Evolutionary conservation across 2,329 filamentous ascomycete genomes (phyloP), one percentile per base, ranked within the genome.

Genomic region (Colletotrichum cordylinicola): DNA sequence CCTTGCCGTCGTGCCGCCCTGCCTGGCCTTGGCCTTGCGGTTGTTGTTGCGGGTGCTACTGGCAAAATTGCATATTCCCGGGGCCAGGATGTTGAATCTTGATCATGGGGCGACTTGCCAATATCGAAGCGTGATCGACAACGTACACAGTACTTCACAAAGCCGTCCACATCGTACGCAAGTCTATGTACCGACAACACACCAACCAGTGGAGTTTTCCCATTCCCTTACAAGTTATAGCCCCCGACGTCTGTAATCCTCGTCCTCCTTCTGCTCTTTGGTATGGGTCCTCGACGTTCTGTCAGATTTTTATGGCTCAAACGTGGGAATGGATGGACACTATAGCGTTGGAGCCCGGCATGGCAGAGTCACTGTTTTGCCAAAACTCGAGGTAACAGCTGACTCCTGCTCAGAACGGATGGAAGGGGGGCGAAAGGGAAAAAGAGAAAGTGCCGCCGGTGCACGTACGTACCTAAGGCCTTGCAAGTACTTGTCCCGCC

Each of bases 1-100:
- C 60, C 48, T 56, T 61, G 72, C 71, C 58, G 48, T 31, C n/a
- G n/a, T 70, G 35, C 48, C 69, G 31, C 60, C 60, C 33, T 56
- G 67, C 66, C 55, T 55, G 43, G n/a, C 43, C n/a, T 64, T 55
- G 56, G 37, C 65, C 27, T 62, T 75, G 69, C 55, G 71, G 58
- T 72, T 60, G 52, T 66, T 56, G 52, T 72, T 35, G 43, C 67
- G 27, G 37, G 67, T 56, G 55, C 55, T 43, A 27, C 31, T 55
- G 24, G 48, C 61, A 61, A 60, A 48, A 56, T 72, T 72, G 69
- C 68, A 75, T 61, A 67, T 67, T 52, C 39, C 69, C 37, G 21
- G 55, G 52, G 61, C 13, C 15, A 62, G 35, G 37, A 33, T 29
- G 31, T 18, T 18, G 64, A 52, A 21, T 52, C 43, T 52, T 61